Evolutionary conservation across 352 stramenopile species (phyloP), one percentile per base, ranked within the genome.

Genomic region (Globisporangium nunn): DNA sequence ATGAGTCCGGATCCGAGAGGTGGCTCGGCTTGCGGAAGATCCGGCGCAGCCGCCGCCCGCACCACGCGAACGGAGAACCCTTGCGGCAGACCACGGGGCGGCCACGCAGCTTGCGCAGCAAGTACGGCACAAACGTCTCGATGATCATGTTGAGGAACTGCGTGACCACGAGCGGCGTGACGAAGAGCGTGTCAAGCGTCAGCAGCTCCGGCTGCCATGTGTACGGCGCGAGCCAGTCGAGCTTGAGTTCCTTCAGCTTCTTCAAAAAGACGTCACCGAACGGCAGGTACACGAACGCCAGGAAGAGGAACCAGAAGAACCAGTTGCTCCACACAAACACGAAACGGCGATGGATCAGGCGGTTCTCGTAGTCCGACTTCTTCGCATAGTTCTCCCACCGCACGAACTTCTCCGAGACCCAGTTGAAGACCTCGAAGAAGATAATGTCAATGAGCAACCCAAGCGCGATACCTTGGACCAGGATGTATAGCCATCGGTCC

Each of bases 251-350:
- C 18, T 76, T 68, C 35, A 91, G 78, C 23, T 87, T 72, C 44
- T 63, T 54, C 29, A 93, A 48, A 39, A 94, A 89, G 18, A 65
- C 54, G 39, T 81, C 75, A 7, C 86, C 86, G 61, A 94, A 96
- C 29, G 86, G 86, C 55, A 96, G 43, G 64, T 96, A 96, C n/a
- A 96, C 80, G 56, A 96, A 96, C 29, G 86, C 87, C 18, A 96
- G 72, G 52, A 93, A 93, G 3, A 96, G 62, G 55, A 94, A 96
- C 86, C 86, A 96, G 57, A 93, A 94, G 66, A 96, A 96, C 86
- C 86, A 94, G 67, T 96, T 96, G 64, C 84, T 93, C 86, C 86
- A 96, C 39, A 93, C 84, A 52, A 96, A 96, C 8, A 96, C 81
- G 54, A 96, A 96, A 40, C 81, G 83, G 17, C 86, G 82, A 49